Evolutionary conservation across 129 eudicot species (phyloP), one percentile per base, ranked within the genome.

Genomic region (Centella asiatica): DNA sequence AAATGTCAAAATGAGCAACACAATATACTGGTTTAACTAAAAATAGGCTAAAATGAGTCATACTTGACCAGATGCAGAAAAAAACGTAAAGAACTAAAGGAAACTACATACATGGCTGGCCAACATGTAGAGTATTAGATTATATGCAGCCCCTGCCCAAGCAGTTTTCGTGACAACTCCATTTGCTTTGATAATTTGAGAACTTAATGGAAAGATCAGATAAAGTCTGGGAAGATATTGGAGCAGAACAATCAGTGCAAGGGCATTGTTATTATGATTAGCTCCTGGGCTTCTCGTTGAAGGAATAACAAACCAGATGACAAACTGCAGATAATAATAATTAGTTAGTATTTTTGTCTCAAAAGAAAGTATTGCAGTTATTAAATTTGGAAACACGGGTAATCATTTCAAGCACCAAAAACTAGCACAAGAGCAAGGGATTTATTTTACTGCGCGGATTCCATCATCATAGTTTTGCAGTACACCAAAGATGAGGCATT

Each of bases 131-230:
- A 92, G 63, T 69, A 87, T 75, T 62, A 92, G 72, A 76, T 90
- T 90, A 81, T 87, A 92, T 23, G 88, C 96, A 26, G 96, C 96
- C 66, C 98, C 98, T 19, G 98, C 98, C 98, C 98, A 87, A 61
- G 96, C 96, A 64, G 96, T 92, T 78, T 92, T 92, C 68, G 98
- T 87, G 72, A 92, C 88, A 62, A 92, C 90, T 84, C 98, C 98
- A 1, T 89, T 92, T 66, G 98, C 96, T 77, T 92, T 92, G 32
- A 92, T 83, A 36, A 92, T 81, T 78, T 92, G 85, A 18, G 98
- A 84, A 66, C 98, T 92, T 65, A 92, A 72, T 14, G 98, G 98
- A 73, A 92, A 92, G 69, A 92, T 87, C 65, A 92, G 78, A 85
- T 92, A 92, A 46, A 92, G 63, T 76, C 98, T 83, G 6, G 98